A percentile compares a stretch with the other conserved stretches of the same genome.
These are phyloP conservation scores for Termitomyces sp. DNA, from an alignment of 768 basidiomycete species.

Conservation along the genomic window DNA sequence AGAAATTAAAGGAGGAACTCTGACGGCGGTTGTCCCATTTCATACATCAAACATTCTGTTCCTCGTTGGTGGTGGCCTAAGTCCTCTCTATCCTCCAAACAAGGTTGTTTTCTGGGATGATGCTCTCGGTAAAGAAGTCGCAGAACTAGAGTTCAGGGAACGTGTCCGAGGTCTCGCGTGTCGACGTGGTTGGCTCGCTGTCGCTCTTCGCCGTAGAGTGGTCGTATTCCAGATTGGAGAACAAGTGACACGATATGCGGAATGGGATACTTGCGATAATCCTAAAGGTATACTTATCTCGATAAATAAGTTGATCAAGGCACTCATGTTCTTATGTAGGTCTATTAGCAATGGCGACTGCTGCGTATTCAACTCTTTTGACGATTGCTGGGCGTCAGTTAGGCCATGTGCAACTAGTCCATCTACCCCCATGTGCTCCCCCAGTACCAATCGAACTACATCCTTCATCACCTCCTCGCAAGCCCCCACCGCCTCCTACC, in stretches of 20 bases:
- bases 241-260: constrained; percentile 56
- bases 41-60: constrained; percentile 82
- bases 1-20: constrained; percentile 79
- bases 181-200: constrained; percentile 79
- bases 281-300: constrained; percentile 48
- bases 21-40: constrained; percentile 70
- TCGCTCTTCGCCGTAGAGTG: constrained; percentile 73
- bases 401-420: constrained; percentile 85
- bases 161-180: constrained; percentile 75
- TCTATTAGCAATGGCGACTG: constrained; percentile 76
- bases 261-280: constrained; percentile 90
- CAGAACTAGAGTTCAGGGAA: constrained; percentile 87
- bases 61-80: constrained; percentile 82
- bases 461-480: constrained; percentile 42
- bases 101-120: constrained; percentile 93
- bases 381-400: constrained; percentile 81
- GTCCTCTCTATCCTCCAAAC: constrained; percentile 86
- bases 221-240: constrained; percentile 71
- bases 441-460: constrained; percentile 56
- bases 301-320: neutral
- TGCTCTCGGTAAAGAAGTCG: constrained; percentile 66
- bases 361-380: constrained; percentile 72
- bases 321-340: constrained; percentile 33
- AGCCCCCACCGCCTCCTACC: constrained; percentile 49
- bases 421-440: constrained; percentile 73